Evolutionary conservation across 1,284 basidiomycete genomes (phyloP).

Genomic region (Leccinum fallax): DNA sequence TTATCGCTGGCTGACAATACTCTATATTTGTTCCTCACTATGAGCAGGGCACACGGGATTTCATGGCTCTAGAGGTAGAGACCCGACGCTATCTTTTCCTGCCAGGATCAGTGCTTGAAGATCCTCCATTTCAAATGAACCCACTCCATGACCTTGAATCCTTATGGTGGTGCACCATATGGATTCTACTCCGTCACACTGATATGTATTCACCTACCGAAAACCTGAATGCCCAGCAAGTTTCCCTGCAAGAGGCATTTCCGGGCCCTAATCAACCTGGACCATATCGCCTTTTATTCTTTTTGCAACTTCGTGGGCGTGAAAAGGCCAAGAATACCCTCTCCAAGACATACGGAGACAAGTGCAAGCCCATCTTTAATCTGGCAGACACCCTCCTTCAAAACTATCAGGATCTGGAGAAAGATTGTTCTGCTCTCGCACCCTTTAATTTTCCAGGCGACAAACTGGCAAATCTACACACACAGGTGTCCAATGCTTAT

Average conservation of each 20-base stretch:
- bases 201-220: neutral
- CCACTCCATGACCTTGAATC: neutral
- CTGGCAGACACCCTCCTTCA: neutral
- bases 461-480: neutral
- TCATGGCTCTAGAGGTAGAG: neutral
- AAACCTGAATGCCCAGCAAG: neutral
- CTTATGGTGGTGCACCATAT: neutral
- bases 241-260: neutral
- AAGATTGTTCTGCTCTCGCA: neutral
- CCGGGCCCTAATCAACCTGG: neutral
- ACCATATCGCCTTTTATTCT: neutral
- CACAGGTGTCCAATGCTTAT: neutral
- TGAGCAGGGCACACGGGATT: neutral
- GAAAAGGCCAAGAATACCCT: neutral
- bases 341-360: neutral
- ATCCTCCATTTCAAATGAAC: neutral
- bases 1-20: neutral
- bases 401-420: neutral
- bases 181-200: neutral
- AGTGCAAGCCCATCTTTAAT: neutral
- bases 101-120: neutral
- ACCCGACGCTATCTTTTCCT: neutral
- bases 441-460: neutral
- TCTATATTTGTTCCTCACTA: neutral
- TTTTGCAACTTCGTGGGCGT: neutral